These are phyloP conservation scores for Butyriboletus appendiculatus DNA, from an alignment of 1,284 basidiomycete genomes.

Conservation along the genomic window DNA sequence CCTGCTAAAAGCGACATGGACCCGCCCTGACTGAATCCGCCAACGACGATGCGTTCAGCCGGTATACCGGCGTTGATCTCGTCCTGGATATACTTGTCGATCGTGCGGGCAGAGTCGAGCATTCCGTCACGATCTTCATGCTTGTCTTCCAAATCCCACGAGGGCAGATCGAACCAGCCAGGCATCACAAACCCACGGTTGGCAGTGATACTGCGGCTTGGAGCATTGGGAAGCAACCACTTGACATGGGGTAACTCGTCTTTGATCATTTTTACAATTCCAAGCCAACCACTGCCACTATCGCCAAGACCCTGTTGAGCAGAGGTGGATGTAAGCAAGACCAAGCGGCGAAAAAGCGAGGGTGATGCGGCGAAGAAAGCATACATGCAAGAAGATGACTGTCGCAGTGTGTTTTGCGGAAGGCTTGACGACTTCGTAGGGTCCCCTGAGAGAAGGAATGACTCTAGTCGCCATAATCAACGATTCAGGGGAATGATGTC, in stretches of 20 bases:
- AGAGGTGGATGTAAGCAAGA: conserved; percentile 4
- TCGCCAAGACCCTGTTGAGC: conserved; percentile 68
- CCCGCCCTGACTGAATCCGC: conserved; percentile 89
- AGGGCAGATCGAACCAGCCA: conserved; percentile 80
- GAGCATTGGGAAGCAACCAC: conserved; percentile 61
- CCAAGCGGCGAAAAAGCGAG: conserved; percentile 4
- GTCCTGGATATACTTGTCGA: conserved; percentile 71
- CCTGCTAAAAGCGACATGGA: conserved; percentile 78
- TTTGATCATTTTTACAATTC: conserved; percentile 70
- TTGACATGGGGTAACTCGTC: conserved; percentile 70
- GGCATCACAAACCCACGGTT: conserved; percentile 66
- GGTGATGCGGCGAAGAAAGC: conserved; percentile 22
- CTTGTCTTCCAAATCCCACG: conserved; percentile 58
- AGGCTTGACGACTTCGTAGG: conserved; percentile 54
- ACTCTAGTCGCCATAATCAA: conserved; percentile 26
- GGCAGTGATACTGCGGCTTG: conserved; percentile 58
- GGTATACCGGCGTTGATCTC: conserved; percentile 76
- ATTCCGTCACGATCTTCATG: conserved; percentile 68
- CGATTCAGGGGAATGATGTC: conserved; percentile 22
- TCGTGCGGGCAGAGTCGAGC: conserved; percentile 57
- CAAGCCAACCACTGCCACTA: conserved; percentile 74
- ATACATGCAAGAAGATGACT: conserved; percentile 86
- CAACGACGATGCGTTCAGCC: conserved; percentile 69
- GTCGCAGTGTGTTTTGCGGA: conserved; percentile 76
- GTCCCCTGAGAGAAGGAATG: conserved; percentile 28